Percentiles rank a stretch among this genome's conserved stretches.
These are phyloP conservation scores for Purshia tridentata DNA, from an alignment of 306 rosid species.

Conservation along the genomic window DNA sequence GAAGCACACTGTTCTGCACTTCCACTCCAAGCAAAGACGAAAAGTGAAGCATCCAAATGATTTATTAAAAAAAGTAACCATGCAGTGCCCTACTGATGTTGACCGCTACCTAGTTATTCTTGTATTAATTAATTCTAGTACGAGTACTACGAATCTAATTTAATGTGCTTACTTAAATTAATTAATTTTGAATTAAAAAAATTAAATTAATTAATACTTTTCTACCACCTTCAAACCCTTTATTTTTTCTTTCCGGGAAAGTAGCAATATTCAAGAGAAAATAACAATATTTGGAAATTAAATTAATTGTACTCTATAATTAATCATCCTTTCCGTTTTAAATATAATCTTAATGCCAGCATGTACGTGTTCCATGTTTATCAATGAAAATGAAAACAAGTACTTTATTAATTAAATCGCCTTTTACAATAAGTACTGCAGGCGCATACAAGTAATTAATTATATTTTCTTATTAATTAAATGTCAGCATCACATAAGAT, in stretches of 20 bases:
- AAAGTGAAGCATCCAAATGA: slow-evolving; percentile 1
- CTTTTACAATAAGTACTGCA: no score
- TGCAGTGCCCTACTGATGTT: not conserved
- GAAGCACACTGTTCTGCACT: slow-evolving; percentile 17
- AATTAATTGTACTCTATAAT: no score
- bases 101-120: not conserved
- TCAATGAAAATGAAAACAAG: no score
- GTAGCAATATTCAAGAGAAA: not conserved
- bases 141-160: not conserved
- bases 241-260: slow-evolving; percentile 3
- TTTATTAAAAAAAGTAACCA: slow-evolving; percentile 18
- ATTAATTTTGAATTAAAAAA: not conserved
- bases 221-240: slow-evolving; percentile 2
- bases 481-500: no score
- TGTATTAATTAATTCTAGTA: not conserved
- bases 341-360: no score
- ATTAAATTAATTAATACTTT: not conserved
- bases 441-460: no score
- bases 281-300: no score
- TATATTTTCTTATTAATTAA: no score
- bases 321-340: no score
- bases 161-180: not conserved
- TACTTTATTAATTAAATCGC: no score
- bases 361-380: no score
- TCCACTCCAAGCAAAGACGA: slow-evolving; percentile 25